Base-by-base conservation (phyloP, 768 basidiomycete genomes). In the Lactarius pseudohatsudake region DNA sequence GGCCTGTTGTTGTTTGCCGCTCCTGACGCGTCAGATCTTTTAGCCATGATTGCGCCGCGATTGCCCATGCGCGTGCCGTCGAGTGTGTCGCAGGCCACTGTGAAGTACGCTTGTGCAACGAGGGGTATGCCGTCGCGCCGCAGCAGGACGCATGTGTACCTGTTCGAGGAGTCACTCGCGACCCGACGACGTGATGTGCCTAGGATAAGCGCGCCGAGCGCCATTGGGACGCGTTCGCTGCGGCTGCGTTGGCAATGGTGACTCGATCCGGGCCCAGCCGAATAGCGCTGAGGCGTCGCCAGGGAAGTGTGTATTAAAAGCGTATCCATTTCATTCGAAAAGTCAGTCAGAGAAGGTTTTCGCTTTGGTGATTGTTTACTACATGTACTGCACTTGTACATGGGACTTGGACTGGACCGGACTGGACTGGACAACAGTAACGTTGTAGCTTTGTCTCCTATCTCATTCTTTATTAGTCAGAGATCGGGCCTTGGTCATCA, bases 1-100 rank as follows among this genome's bases (percentile, higher is more conserved):
- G 34, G 4, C 32, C 2, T 34, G 34, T 34, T 9, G 32, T 34
- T 34, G 34, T 34, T 10, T 32, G 45, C 45, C n/a, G 4, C 1
- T 47, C 4, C 43, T 62, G 30, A 53, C 34, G 45, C 20, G 16
- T 54, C 18, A 22, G 10, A 58, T n/a, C 38, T 54, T 50, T 0
- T 20, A 77, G 75, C 40, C 66, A 73, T 58, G 76, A 76, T 53
- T 77, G 76, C 66, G 72, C 72, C 9, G 62, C 66, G 0, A 71
- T 76, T 30, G 62, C 72, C 1, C 58, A 70, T 50, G 74, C 72
- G 13, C 60, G 68, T 26, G 65, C 71, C 30, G 76, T 76, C 5
- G 72, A 73, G 32, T 76, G 76, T 69, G 62, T 72, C 16, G 57
- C 32, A 26, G 76, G 76, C 30, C 59, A 28, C 15, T 76, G 76